Evolutionary conservation across 805 yeast genomes (phyloP).

Genomic region (Yarrowia keelungensis): DNA sequence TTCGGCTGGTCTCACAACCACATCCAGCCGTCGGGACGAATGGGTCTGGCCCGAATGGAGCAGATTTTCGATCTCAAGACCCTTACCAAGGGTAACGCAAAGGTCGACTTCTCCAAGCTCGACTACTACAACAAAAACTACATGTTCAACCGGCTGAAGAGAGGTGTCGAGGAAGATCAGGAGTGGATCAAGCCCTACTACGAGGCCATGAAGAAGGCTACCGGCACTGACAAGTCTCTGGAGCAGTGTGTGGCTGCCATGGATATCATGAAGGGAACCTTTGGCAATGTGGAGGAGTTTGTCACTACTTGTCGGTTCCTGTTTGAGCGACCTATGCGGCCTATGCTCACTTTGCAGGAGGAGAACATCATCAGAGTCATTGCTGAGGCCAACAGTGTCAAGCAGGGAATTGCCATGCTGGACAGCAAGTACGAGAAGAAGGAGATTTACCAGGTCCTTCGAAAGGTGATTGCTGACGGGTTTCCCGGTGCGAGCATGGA

Average conservation of each 20-base stretch:
- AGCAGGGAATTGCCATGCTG: conserved; percentile 2
- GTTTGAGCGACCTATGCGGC: conserved; percentile 24
- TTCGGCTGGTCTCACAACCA: conserved; percentile 92
- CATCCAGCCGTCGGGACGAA: conserved; percentile 46
- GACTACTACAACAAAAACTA: conserved; percentile 78
- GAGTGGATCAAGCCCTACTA: conserved; percentile 32
- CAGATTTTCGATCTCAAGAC: conserved; percentile 67
- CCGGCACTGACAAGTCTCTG: conserved; percentile 4
- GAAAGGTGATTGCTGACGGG: conserved; percentile 31
- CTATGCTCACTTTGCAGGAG: conserved; percentile 11
- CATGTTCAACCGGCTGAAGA: conserved; percentile 57
- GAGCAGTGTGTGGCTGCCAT: conserved; percentile 15
- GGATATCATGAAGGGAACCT: conserved; percentile 34
- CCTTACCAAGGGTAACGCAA: conserved; percentile 91
- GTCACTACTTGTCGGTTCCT: conserved; percentile 18
- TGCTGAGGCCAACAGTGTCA: conserved; percentile 9
- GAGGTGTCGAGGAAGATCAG: conserved; percentile 49
- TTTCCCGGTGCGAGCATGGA: conserved; percentile 35
- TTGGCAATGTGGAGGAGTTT: conserved; percentile 27
- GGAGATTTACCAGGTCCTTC: conserved; percentile 22
- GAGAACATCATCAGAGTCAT: conserved; percentile 3
- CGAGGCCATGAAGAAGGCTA: conserved; percentile 21
- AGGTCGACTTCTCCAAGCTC: conserved; percentile 81
- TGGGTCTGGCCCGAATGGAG: conserved; percentile 56
- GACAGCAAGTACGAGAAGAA: conserved; percentile 10